Evolutionary conservation across 78 protist genomes (phyloP), one percentile per base, ranked within the genome.

Genomic region (Salpingoeca rosetta): DNA sequence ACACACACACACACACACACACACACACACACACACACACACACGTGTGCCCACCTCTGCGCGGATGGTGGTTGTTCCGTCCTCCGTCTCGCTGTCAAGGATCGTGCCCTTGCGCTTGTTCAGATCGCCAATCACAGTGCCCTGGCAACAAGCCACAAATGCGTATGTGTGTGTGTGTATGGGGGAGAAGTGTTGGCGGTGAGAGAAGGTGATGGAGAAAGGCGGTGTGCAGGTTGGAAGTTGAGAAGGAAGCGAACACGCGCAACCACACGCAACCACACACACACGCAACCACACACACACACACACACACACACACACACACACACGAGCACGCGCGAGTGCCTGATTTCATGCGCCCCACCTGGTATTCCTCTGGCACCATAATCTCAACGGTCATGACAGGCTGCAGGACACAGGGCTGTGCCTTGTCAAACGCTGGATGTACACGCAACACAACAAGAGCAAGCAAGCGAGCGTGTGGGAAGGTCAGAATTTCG

Each of bases 291-390:
- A n/a, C n/a, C n/a, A n/a, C n/a, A n/a, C n/a, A n/a, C n/a, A 0
- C n/a, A n/a, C 51, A 25, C 45, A 45, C 39, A 83, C 86, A 0
- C 38, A 28, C n/a, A n/a, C n/a, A n/a, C n/a, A n/a, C n/a, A n/a
- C n/a, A n/a, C n/a, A n/a, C n/a, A n/a, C n/a, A n/a, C n/a, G n/a
- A n/a, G n/a, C n/a, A n/a, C n/a, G n/a, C n/a, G n/a, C n/a, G n/a
- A n/a, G n/a, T n/a, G n/a, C 44, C 38, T 25, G 42, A 81, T 35
- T 28, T 12, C 81, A 73, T 78, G 31, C 97, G 85, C 92, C 96
- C n/a, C n/a, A n/a, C n/a, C n/a, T n/a, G n/a, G 94, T 84, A 92
- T 78, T 92, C 98, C 42, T 72, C 74, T 36, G 99, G 99, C 31
- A 85, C 93, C 37, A 73, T 27, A 41, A 94, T 73, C 72, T 95